Evolutionary conservation across 352 stramenopile genomes (phyloP), one percentile per base, ranked within the genome.

Genomic region (Pythium sukuiense): DNA sequence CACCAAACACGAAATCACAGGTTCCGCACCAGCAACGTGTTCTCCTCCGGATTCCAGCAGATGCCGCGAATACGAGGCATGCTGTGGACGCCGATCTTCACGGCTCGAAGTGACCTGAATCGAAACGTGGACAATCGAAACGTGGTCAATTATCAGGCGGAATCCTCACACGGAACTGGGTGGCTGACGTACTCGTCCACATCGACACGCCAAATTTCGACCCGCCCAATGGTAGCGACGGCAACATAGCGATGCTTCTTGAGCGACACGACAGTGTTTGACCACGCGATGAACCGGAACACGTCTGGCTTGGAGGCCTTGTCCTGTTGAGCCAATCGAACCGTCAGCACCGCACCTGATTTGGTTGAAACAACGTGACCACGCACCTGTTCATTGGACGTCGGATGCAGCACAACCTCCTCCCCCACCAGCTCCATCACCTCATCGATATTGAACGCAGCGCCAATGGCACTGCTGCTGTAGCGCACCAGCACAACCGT

Each of bases 401-500:
- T 9, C 9, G 49, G 29, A 32, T 75, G 64, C 52, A 78, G 35
- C 0, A 39, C 32, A 9, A 73, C 30, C n/a, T 71, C 56, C 2
- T 73, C 70, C 8, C 37, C 24, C 12, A 48, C 48, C 12, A 45
- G 33, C 41, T 74, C 67, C 32, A 65, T 50, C 13, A 71, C 65
- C 32, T 78, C 68, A 14, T 71, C 63, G 8, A 30, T 59, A 6
- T 50, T 50, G 35, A 65, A 72, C 4, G 39, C 7, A 0, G 37
- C 49, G 7, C 35, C 33, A 27, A 4, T 12, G 14, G 45, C 53
- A 16, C n/a, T 60, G 26, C 24, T 24, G 16, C n/a, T 27, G 37
- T 56, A 69, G 27, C 58, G 65, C 24, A 65, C 70, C 62, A 87
- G 67, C 29, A 70, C 70, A 49, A 87, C 73, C 8, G 60, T 76